A percentile compares a stretch with the other conserved stretches of the same genome.
These are phyloP conservation scores for Globisporangium uncinulatum DNA, from an alignment of 352 stramenopile genomes.

Conservation along the genomic window DNA sequence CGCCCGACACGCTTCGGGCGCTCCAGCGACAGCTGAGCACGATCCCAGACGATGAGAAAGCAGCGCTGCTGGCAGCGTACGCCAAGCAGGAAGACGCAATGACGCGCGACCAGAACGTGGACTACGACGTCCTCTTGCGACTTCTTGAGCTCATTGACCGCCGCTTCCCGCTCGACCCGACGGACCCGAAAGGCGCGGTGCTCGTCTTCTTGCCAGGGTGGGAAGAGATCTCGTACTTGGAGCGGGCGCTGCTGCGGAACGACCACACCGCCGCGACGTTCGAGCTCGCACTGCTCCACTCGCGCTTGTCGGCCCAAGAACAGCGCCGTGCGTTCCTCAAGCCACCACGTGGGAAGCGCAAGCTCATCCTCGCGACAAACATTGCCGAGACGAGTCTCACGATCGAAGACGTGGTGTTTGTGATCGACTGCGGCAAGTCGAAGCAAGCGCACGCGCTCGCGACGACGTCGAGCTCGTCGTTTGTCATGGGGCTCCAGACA, in stretches of 20 bases:
- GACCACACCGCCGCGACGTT: slow-evolving; percentile 42
- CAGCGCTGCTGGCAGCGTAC: slow-evolving; percentile 42
- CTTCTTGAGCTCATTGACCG: slow-evolving; percentile 57
- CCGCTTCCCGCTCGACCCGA: slow-evolving; percentile 37
- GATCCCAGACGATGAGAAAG: slow-evolving; percentile 29
- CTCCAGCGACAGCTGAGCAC: slow-evolving; percentile 27
- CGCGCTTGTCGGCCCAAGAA: slow-evolving; percentile 59
- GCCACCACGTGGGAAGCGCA: slow-evolving; percentile 51
- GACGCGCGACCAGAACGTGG: slow-evolving; percentile 54
- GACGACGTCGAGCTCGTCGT: slow-evolving; percentile 63
- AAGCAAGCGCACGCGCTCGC: slow-evolving; percentile 71
- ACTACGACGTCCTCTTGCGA: slow-evolving; percentile 64
- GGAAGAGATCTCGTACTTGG: slow-evolving; percentile 82
- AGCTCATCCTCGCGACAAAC: slow-evolving; percentile 91
- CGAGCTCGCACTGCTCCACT: slow-evolving; percentile 72
- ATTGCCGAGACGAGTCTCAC: slow-evolving; percentile 96
- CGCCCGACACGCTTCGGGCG: slow-evolving; percentile 24
- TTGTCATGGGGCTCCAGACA: slow-evolving; percentile 87
- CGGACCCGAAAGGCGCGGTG: slow-evolving; percentile 58
- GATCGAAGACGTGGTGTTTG: slow-evolving; percentile 93
- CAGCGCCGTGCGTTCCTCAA: slow-evolving; percentile 67
- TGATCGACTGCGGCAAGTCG: slow-evolving; percentile 81
- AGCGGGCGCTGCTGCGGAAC: slow-evolving; percentile 52
- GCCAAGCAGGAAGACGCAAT: slow-evolving; percentile 56
- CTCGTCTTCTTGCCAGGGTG: slow-evolving; percentile 80